phyloP scores from a whole-genome alignment of 257 asterid genomes.

The Petunia secreta region DNA sequence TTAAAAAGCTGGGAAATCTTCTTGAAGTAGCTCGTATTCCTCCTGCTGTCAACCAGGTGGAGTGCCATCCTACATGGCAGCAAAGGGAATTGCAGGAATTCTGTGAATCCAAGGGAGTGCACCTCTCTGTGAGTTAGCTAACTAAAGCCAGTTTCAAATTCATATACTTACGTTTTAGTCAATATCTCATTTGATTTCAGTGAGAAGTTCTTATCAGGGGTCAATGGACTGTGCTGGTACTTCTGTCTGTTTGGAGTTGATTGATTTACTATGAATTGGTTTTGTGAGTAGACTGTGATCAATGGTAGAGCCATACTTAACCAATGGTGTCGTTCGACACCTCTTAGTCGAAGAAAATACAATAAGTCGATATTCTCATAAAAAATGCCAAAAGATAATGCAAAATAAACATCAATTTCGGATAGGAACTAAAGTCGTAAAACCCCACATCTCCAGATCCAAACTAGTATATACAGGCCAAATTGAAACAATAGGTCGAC shows the following conservation, averaged over 20 bases:
- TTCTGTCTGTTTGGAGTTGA: neutral
- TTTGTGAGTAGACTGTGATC: too few species aligned
- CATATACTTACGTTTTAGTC: neutral
- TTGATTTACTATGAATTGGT: neutral
- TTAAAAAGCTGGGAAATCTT: slow-evolving; percentile 63
- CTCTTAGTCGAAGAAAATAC: too few species aligned
- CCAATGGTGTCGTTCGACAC: too few species aligned
- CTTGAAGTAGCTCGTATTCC: slow-evolving; percentile 66
- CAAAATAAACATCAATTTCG: too few species aligned
- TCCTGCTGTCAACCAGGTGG: slow-evolving; percentile 82
- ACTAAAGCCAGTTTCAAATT: neutral
- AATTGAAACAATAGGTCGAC: too few species aligned
- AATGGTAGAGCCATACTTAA: too few species aligned
- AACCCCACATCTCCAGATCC: too few species aligned
- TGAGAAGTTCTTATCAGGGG: slow-evolving; percentile 1
- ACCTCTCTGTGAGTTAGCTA: slow-evolving; percentile 65
- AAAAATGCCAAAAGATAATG: too few species aligned
- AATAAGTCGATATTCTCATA: too few species aligned
- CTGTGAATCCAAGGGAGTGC: slow-evolving; percentile 76
- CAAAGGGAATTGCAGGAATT: slow-evolving; percentile 61
- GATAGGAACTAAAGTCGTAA: too few species aligned
- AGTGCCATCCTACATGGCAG: slow-evolving; percentile 84
- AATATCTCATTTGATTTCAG: neutral
- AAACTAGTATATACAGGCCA: too few species aligned
- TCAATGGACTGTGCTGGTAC: neutral